Evolutionary conservation across 257 asterid genomes (phyloP).

Genomic region (Paraleonurus japonicus): DNA sequence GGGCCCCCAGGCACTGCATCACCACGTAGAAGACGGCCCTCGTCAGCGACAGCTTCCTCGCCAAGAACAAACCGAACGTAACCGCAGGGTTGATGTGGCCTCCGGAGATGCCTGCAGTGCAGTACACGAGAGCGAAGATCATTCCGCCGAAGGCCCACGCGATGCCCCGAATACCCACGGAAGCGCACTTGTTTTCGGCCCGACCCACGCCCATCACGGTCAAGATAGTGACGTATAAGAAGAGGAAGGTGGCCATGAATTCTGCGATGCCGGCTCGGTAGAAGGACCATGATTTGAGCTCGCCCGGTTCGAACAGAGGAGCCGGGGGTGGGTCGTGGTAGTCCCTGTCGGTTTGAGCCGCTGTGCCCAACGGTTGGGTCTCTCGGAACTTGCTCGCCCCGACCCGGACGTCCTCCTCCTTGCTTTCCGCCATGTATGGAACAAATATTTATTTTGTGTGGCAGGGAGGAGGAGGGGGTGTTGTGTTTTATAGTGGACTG

Average conservation of each 20-base stretch:
- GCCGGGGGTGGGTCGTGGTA: constrained; percentile 70
- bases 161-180: constrained; percentile 67
- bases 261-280: constrained; percentile 77
- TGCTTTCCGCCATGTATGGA: constrained; percentile 70
- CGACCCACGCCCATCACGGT: constrained; percentile 62
- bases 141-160: constrained; percentile 83
- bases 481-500: no score
- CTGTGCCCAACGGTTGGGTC: constrained; percentile 58
- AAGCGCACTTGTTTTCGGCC: constrained; percentile 39
- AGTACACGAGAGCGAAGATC: constrained; percentile 71
- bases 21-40: constrained; percentile 59
- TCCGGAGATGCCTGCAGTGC: constrained; percentile 73
- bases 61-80: constrained; percentile 66
- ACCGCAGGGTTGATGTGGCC: constrained; percentile 77
- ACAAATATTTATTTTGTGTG: no score
- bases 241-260: constrained; percentile 66
- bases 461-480: no score
- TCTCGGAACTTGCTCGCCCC: constrained; percentile 64
- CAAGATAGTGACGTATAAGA: constrained; percentile 52
- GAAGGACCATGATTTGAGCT: constrained; percentile 66
- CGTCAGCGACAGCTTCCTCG: constrained; percentile 63
- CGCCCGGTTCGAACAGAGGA: constrained; percentile 65
- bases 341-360: constrained; percentile 66
- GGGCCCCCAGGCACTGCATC: constrained; percentile 75
- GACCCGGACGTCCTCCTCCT: constrained; percentile 57